phyloP scores from a whole-genome alignment of 164 flowering plant genomes.

The Macadamia tetraphylla region DNA sequence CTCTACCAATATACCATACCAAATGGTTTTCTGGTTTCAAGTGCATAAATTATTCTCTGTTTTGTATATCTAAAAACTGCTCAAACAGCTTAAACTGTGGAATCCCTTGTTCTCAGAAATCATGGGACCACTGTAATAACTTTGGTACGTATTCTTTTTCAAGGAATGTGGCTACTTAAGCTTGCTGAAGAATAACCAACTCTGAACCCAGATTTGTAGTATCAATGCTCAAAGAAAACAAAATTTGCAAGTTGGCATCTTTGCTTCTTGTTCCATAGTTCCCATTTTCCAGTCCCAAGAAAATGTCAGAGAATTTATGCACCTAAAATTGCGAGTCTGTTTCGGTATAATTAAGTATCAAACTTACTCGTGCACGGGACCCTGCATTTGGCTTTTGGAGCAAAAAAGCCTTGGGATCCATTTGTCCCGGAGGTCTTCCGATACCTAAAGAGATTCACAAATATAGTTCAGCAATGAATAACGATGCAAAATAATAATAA shows the following conservation, averaged over 20 bases:
- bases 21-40: no score
- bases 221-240: not conserved
- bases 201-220: not conserved
- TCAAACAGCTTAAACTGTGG: no score
- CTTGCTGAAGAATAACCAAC: no score
- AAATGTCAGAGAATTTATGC: not conserved
- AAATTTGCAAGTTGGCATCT: not conserved
- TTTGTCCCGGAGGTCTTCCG: slow-evolving; percentile 91
- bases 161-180: no score
- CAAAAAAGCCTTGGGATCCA: slow-evolving; percentile 97
- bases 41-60: no score
- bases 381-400: slow-evolving; percentile 79
- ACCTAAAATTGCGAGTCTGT: not conserved
- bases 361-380: slow-evolving; percentile 67
- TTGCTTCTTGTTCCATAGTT: not conserved
- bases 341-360: not conserved
- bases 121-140: no score
- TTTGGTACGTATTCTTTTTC: no score
- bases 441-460: slow-evolving; percentile 46
- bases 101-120: no score
- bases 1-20: no score
- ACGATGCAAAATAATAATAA: not conserved
- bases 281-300: not conserved
- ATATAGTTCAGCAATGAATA: not conserved
- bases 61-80: no score